These are phyloP conservation scores for Rhexocercosporidium sp. DNA, from an alignment of 2,329 filamentous ascomycete species.

Conservation along the genomic window DNA sequence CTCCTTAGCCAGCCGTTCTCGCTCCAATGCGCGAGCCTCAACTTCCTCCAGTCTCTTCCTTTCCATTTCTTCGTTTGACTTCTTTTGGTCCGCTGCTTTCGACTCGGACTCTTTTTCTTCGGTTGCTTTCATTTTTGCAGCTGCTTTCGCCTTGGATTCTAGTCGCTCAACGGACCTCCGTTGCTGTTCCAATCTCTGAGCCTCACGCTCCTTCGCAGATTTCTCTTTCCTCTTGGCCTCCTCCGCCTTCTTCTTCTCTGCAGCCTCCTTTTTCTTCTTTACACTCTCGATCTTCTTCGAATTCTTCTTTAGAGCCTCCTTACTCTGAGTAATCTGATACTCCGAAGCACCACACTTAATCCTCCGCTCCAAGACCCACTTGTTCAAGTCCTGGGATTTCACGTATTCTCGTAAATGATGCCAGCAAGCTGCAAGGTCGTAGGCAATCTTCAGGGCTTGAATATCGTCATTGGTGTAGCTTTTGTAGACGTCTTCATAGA, in stretches of 20 bases:
- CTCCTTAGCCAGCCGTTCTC: not conserved
- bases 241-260: conserved; percentile 1
- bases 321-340: conserved; percentile 8
- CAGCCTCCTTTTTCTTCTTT: not conserved
- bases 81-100: not conserved
- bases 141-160: not conserved
- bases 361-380: conserved; percentile 7
- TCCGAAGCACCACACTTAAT: conserved; percentile 8
- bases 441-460: conserved; percentile 6
- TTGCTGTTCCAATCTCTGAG: not conserved
- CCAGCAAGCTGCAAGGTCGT: conserved; percentile 19
- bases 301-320: conserved; percentile 8
- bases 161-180: not conserved
- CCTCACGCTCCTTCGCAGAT: too few relatives aligned
- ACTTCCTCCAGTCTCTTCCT: not conserved
- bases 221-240: not conserved
- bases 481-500: conserved; percentile 13
- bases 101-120: not conserved
- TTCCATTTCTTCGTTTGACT: not conserved
- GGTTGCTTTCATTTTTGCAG: not conserved
- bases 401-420: not conserved
- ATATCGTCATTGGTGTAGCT: conserved; percentile 1
- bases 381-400: conserved; percentile 7
- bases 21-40: not conserved
- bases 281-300: conserved; percentile 2